Evolutionary conservation across 345 rosid genomes (phyloP).

Genomic region (Pseudoturritis turrita): DNA sequence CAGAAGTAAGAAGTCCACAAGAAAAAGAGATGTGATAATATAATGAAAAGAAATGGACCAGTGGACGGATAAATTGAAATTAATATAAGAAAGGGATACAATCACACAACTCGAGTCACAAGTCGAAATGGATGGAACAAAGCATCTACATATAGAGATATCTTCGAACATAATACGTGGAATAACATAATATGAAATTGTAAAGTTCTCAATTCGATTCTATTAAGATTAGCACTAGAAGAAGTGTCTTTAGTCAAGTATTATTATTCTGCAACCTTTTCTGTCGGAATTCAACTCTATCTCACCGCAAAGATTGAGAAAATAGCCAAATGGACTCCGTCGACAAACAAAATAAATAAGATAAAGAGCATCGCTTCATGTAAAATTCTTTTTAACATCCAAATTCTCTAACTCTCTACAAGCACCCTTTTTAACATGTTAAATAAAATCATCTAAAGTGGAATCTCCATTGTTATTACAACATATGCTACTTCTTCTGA

Average conservation of each 20-base stretch:
- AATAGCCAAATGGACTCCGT: no score
- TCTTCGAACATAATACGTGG: background rate
- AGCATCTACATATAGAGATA: background rate
- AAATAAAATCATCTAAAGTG: background rate
- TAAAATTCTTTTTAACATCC: background rate
- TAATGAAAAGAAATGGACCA: background rate
- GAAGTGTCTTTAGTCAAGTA: no score
- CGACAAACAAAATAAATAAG: no score
- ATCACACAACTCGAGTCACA: background rate
- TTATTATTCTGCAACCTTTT: no score
- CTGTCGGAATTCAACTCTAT: no score
- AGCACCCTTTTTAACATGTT: background rate
- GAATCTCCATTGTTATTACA: constrained; percentile 3
- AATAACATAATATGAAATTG: background rate
- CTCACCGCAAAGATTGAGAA: no score
- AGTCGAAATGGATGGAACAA: background rate
- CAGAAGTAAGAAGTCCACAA: background rate
- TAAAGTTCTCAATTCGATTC: background rate
- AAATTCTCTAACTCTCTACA: background rate
- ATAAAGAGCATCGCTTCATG: background rate
- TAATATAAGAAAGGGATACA: background rate
- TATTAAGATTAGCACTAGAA: no score
- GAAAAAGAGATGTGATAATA: background rate
- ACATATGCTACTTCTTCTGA: constrained; percentile 7
- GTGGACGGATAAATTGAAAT: background rate